Evolutionary conservation across 2,329 filamentous ascomycete species (phyloP).

Genomic region (Capronia americana): DNA sequence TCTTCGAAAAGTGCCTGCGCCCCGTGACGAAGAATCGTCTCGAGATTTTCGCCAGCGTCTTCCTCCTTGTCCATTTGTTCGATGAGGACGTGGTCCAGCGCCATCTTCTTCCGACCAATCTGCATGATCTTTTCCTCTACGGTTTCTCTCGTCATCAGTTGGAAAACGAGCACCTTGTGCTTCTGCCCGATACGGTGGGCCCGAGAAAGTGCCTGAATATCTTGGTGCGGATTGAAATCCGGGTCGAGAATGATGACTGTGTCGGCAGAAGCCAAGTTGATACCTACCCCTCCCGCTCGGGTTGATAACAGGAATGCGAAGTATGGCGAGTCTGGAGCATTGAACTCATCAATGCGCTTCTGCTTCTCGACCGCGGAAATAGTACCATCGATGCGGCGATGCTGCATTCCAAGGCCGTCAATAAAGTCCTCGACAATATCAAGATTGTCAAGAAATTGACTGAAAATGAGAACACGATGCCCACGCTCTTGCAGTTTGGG

Average conservation of each 20-base stretch:
- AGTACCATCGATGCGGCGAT: slow-evolving; percentile 83
- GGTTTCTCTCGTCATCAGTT: slow-evolving; percentile 85
- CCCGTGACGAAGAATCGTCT: slow-evolving; percentile 86
- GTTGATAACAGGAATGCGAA: slow-evolving; percentile 95
- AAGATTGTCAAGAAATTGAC: slow-evolving; percentile 87
- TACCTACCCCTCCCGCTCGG: slow-evolving; percentile 92
- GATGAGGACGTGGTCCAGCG: slow-evolving; percentile 91
- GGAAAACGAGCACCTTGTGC: slow-evolving; percentile 93
- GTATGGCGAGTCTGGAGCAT: slow-evolving; percentile 78
- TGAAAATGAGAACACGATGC: slow-evolving; percentile 92
- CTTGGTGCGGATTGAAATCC: slow-evolving; percentile 97
- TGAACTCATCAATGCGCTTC: slow-evolving; percentile 91
- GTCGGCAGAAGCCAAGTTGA: slow-evolving; percentile 95
- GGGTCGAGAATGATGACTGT: slow-evolving; percentile 97
- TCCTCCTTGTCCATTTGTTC: slow-evolving; percentile 89
- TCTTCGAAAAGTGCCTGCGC: slow-evolving; percentile 86
- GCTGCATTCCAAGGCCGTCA: slow-evolving; percentile 72
- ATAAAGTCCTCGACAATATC: slow-evolving; percentile 93
- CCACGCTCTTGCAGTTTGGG: slow-evolving; percentile 84
- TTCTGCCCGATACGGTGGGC: slow-evolving; percentile 96
- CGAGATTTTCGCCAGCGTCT: slow-evolving; percentile 77
- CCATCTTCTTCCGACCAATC: slow-evolving; percentile 94
- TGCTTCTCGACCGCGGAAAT: slow-evolving; percentile 86
- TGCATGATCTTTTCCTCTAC: slow-evolving; percentile 97
- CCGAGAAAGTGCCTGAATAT: slow-evolving; percentile 91